Base-by-base conservation (phyloP, 2,329 filamentous ascomycete species). In the Xylaria sp. region DNA sequence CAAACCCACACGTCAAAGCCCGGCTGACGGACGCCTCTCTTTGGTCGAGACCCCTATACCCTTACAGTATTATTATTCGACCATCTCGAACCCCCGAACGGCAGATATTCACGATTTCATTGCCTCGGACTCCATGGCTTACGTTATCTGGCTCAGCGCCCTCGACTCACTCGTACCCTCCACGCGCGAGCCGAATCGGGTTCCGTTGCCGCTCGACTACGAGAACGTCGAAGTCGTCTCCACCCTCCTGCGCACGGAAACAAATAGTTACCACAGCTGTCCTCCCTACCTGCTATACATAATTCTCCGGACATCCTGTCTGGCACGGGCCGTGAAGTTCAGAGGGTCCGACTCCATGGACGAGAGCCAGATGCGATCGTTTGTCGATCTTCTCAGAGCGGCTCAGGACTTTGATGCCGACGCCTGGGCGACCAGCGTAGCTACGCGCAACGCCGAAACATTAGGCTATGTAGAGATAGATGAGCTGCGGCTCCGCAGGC, bases 241-340 rank as follows among this genome's bases (percentile, higher is more conserved):
- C n/a, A 64, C 65, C 9, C 63, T 68, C 4, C 51, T 62, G 8
- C 65, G 66, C 5, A 68, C 66, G 2, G 66, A 68, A 39, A 63
- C 64, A 16, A 67, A 68, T 38, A 68, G 66, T 39, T 68, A 68
- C 24, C 66, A 68, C 29, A 67, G 65, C 50, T 68, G 66, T 26
- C 66, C 66, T 7, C 55, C 63, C 5, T 70, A 72, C 39, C 71
- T 79, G 19, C 70, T 81, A 18, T 73, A 76, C 44, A 72, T 78
- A 29, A 76, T 81, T 24, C 66, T 80, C 39, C 68, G 69, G 7
- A 74, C 74, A 2, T 77, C 78, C 2, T 74, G 74, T 40, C 64
- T 81, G 21, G 76, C 76, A 1, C 72, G 74, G 22, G 69, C 73
- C 37, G 71, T 68, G 19, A 61, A 62, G 26, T 54, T 57, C 1